phyloP scores from a whole-genome alignment of 192 early-diverging fungal species.

The Coemansia sp. region DNA sequence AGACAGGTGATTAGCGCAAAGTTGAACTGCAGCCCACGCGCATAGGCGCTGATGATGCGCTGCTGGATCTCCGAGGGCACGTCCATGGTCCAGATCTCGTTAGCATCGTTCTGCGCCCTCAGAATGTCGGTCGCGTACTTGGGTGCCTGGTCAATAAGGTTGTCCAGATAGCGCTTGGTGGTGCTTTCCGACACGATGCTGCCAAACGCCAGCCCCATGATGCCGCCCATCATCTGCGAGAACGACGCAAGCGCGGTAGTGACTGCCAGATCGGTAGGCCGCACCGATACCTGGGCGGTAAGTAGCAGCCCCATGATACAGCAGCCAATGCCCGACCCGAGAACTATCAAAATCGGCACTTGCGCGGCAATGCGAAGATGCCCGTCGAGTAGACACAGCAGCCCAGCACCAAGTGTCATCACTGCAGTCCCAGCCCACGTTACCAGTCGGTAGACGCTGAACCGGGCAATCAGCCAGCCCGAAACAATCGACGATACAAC shows the following conservation, averaged over 20 bases:
- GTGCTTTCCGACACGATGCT: conserved; percentile 44
- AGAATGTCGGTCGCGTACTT: conserved; percentile 34
- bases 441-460: conserved; percentile 34
- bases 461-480: conserved; percentile 43
- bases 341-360: conserved; percentile 33
- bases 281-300: conserved; percentile 43
- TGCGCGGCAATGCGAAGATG: conserved; percentile 36
- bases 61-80: conserved; percentile 26
- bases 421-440: conserved; percentile 33
- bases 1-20: conserved; percentile 44
- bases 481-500: conserved; percentile 35
- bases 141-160: conserved; percentile 24
- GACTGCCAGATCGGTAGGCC: conserved; percentile 31
- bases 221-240: conserved; percentile 48
- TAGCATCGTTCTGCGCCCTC: conserved; percentile 43
- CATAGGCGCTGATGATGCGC: conserved; percentile 43
- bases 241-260: conserved; percentile 48
- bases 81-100: conserved; percentile 42
- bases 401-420: conserved; percentile 43
- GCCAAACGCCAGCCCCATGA: conserved; percentile 50
- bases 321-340: conserved; percentile 47
- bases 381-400: conserved; percentile 37
- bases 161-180: conserved; percentile 28
- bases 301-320: conserved; percentile 46
- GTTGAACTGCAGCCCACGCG: conserved; percentile 43